A percentile compares a stretch with the other conserved stretches of the same genome.
Conservation (phyloP, 208 protist genomes). For the Acanthamoeba castellanii region DNA sequence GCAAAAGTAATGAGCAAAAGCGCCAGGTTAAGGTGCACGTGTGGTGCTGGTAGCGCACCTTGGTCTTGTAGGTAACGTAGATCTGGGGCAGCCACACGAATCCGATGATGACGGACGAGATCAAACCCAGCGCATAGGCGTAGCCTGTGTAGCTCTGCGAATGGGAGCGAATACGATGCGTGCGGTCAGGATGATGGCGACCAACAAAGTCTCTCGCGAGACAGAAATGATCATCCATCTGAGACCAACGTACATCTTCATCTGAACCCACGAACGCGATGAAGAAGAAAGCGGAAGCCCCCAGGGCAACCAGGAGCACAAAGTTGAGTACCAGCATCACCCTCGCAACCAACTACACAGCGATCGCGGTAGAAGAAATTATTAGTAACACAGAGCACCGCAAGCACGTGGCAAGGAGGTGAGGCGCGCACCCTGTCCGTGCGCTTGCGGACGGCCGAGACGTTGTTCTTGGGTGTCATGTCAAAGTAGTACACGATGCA, state of each 20-base stretch:
- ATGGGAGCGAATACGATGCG: background rate
- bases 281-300: background rate
- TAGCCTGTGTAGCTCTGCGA: slow-evolving; percentile 20
- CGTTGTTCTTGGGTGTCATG: background rate
- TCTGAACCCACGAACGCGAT: background rate
- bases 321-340: slow-evolving; percentile 34
- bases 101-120: slow-evolving; percentile 60
- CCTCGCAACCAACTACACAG: background rate
- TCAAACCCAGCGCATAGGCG: slow-evolving; percentile 33
- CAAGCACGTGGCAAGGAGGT: background rate
- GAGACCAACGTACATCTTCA: background rate
- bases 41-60: background rate
- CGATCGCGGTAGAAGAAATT: background rate
- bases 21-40: background rate
- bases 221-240: background rate
- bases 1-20: background rate
- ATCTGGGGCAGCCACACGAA: slow-evolving; percentile 68
- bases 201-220: background rate
- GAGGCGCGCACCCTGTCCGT: background rate
- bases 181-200: background rate
- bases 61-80: slow-evolving; percentile 3
- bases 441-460: background rate
- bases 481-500: slow-evolving; percentile 46
- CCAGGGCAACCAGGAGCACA: background rate
- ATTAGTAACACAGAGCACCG: background rate